Evolutionary conservation across 768 basidiomycete genomes (phyloP).

Genomic region (Hydnomerulius pinastri): DNA sequence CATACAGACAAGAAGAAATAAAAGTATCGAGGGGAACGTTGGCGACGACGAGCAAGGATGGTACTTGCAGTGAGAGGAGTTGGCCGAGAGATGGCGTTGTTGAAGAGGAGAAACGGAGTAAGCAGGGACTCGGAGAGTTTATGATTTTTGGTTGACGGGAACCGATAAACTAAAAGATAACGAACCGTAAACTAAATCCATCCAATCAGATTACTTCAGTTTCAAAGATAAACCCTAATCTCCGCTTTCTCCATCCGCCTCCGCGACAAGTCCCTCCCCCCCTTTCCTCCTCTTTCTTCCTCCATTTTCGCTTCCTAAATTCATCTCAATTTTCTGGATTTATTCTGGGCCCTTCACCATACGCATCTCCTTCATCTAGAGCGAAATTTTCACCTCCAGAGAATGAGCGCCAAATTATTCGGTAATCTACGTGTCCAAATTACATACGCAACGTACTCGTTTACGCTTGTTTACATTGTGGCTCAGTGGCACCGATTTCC

Average conservation of each 20-base stretch:
- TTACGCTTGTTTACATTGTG: conserved; percentile 28
- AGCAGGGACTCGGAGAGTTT: conserved; percentile 29
- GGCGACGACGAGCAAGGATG: conserved; percentile 1
- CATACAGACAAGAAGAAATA: neutral
- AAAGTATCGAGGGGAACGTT: conserved; percentile 1
- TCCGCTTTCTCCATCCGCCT: conserved; percentile 6
- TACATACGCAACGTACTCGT: conserved; percentile 25
- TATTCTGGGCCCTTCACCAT: neutral
- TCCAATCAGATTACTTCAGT: conserved; percentile 38
- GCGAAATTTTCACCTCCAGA: conserved; percentile 30
- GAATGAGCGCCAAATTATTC: conserved; percentile 27
- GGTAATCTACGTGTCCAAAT: conserved; percentile 30
- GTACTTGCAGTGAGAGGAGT: neutral
- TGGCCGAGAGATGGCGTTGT: conserved; percentile 11
- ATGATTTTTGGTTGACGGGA: conserved; percentile 40
- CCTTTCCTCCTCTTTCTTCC: neutral
- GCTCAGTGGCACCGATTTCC: conserved; percentile 16
- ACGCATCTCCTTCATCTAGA: conserved; percentile 11
- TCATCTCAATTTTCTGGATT: neutral
- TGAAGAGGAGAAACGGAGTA: conserved; percentile 26
- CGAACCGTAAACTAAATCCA: conserved; percentile 31
- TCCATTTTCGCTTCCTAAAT: conserved; percentile 2
- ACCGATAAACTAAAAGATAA: conserved; percentile 42
- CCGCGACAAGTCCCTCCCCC: neutral
- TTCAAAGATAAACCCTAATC: conserved; percentile 27